A percentile compares a stretch with the other conserved stretches of the same genome.
Conservation (phyloP, 768 basidiomycete genomes). For the Amanita muscaria region DNA sequence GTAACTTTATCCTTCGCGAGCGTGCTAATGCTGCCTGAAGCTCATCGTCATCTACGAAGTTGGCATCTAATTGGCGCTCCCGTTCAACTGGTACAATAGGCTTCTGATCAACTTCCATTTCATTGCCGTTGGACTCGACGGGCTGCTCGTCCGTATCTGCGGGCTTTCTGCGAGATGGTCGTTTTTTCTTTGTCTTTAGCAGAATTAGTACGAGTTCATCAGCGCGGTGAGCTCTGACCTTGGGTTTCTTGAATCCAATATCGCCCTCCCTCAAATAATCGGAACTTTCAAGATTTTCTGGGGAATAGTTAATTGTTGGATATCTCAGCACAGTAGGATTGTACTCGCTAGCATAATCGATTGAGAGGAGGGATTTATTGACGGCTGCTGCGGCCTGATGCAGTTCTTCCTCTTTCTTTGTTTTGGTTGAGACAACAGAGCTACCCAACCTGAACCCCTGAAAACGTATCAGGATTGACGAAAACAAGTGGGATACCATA, state of each 20-base stretch:
- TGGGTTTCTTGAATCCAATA: constrained; percentile 90
- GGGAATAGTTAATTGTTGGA: constrained; percentile 9
- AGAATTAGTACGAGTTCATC: constrained; percentile 6
- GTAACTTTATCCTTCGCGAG: constrained; percentile 73
- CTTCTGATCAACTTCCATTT: constrained; percentile 77
- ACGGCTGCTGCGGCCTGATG: constrained; percentile 51
- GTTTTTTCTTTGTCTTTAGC: constrained; percentile 86
- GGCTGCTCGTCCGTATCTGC: constrained; percentile 39
- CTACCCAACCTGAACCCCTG: constrained; percentile 87
- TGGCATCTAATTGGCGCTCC: constrained; percentile 67
- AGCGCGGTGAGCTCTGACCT: constrained; percentile 54
- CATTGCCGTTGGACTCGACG: constrained; percentile 34
- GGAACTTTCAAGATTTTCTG: constrained; percentile 78
- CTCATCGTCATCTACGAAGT: constrained; percentile 98
- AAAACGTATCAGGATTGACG: constrained; percentile 6
- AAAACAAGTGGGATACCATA: background rate
- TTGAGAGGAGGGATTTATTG: constrained; percentile 72
- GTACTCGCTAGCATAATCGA: constrained; percentile 83
- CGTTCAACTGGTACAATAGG: constrained; percentile 47
- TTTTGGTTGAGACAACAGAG: constrained; percentile 34
- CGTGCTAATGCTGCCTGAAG: constrained; percentile 88
- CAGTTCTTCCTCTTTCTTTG: constrained; percentile 35
- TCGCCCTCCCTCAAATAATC: constrained; percentile 93
- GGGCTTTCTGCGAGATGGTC: constrained; percentile 56
- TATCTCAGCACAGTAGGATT: background rate